phyloP scores from a whole-genome alignment of 495 filamentous ascomycete species.

The Penicillium odoratum region DNA sequence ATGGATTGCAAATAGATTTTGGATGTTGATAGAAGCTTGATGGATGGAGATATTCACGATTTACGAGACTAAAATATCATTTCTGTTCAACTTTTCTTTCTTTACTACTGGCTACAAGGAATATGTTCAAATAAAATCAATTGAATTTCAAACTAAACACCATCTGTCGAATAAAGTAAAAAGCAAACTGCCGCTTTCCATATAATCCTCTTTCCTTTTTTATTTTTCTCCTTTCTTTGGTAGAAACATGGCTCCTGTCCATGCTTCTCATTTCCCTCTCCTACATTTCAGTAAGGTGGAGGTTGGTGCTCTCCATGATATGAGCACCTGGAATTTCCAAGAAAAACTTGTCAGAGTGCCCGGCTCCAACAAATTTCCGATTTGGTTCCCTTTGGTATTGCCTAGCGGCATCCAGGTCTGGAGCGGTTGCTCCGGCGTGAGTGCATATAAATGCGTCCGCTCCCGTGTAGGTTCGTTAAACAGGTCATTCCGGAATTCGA shows the following conservation, averaged over 20 bases:
- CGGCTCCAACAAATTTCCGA: background rate
- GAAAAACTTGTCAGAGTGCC: conserved; percentile 5
- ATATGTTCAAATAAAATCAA: background rate
- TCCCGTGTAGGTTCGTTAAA: conserved; percentile 1
- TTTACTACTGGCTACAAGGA: background rate
- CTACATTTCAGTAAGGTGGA: conserved; percentile 3
- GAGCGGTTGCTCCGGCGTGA: background rate
- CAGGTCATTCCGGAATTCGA: conserved; percentile 2
- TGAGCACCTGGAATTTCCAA: background rate
- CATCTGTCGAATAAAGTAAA: background rate
- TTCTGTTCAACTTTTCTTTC: background rate
- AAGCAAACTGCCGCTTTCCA: background rate
- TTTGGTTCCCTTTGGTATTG: background rate
- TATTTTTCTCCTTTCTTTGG: background rate
- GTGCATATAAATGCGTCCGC: background rate
- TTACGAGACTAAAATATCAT: conserved; percentile 1
- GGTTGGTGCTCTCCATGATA: background rate
- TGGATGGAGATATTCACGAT: conserved; percentile 3
- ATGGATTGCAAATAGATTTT: background rate
- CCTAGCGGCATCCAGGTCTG: background rate
- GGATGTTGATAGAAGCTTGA: background rate
- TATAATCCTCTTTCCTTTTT: background rate
- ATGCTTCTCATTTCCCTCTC: background rate
- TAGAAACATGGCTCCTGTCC: background rate
- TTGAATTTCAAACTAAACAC: background rate